These are phyloP conservation scores for Glarea lozoyensis DNA, from an alignment of 495 filamentous ascomycete species.

Conservation along the genomic window DNA sequence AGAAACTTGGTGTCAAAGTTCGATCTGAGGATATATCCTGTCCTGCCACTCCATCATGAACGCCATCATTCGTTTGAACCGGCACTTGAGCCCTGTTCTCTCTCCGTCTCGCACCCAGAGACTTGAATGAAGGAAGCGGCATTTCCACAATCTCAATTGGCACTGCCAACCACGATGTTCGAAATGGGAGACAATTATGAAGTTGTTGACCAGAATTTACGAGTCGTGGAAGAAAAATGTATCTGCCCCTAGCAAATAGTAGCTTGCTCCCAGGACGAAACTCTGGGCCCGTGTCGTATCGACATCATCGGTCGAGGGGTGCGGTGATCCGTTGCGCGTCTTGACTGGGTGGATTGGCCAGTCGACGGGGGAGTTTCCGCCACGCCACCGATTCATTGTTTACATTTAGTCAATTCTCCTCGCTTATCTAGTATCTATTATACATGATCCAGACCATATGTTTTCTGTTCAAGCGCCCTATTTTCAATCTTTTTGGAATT, in stretches of 20 bases:
- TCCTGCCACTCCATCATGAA: not conserved
- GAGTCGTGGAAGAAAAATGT: too few species aligned
- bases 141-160: constrained; percentile 7
- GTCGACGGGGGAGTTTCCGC: not conserved
- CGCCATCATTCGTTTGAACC: constrained; percentile 2
- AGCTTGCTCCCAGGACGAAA: too few species aligned
- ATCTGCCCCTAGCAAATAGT: too few species aligned
- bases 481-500: not conserved
- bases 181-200: not conserved
- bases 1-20: constrained; percentile 9
- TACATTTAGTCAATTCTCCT: too few species aligned
- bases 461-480: not conserved
- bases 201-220: not conserved
- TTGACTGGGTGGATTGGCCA: not conserved
- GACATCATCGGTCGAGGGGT: constrained; percentile 8
- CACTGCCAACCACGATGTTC: not conserved
- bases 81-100: constrained; percentile 8
- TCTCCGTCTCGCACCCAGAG: constrained; percentile 11
- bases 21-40: constrained; percentile 6
- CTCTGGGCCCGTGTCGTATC: not conserved
- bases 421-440: too few species aligned
- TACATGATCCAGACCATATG: too few species aligned
- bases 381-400: too few species aligned
- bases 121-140: constrained; percentile 24
- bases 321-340: constrained; percentile 4